Base-by-base conservation (phyloP, 257 asterid species). In the Henckelia pumila region DNA sequence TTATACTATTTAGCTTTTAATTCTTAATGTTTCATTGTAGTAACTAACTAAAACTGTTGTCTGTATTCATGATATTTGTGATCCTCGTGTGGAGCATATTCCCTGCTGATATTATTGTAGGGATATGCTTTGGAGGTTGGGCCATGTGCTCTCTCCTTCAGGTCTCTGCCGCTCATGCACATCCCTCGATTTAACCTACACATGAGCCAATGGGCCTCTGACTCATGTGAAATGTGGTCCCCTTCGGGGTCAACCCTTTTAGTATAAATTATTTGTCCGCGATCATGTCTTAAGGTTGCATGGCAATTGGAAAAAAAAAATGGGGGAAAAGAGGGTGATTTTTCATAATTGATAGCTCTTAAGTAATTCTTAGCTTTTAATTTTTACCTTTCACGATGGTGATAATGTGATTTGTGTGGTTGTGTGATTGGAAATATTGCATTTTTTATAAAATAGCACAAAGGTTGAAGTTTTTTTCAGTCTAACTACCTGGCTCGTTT, bases 261-360 rank as follows among this genome's bases (percentile, higher is more conserved):
- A n/a, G n/a, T 35, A 10, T 3, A 40, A 40, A 4, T 3, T 13
- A 40, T 40, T 16, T 50, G 28, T 14, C 58, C 24, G 35, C 23
- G 61, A 50, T 26, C 47, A 7, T 70, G 55, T 30, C 58, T 17
- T 40, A 22, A 14, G 66, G 26, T 58, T 66, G 50, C n/a, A 14
- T 40, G 50, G 50, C 17, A 40, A 49, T 63, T 63, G 67, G 55
- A 21, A 50, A 49, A 21, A 50, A 49, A 53, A 66, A 59, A 59
- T 44, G 40, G 33, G 5, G 29, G 30, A 33, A 26, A 56, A n/a
- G 20, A 26, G 20, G 3, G 26, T 11, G 16, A 17, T 17, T 47
- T 60, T 40, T 26, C 63, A 24, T 56, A 10, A 64, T 29, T 59
- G 57, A 33, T 57, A 13, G 23, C 44, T 49, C 29, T 52, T 56